Evolutionary conservation across 2,329 filamentous ascomycete species (phyloP).

Genomic region (Arachnopeziza araneosa): DNA sequence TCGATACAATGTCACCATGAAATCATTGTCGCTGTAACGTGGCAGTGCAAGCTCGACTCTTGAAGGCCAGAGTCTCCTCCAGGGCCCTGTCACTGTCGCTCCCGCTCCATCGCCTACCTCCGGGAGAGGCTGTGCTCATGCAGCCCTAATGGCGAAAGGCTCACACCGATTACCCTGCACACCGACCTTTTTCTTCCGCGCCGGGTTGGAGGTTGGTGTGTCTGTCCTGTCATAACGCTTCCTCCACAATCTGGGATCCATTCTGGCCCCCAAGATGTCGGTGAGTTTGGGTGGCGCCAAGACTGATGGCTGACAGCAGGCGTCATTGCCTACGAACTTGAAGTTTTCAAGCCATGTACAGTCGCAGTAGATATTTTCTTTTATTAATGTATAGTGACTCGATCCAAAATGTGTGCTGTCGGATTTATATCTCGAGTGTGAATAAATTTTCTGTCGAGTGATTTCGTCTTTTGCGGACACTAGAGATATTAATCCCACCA

Average conservation of each 20-base stretch:
- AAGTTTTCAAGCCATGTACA: neutral
- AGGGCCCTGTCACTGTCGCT: neutral
- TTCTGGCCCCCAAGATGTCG: neutral
- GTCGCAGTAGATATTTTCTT: neutral
- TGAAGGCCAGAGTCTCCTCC: neutral
- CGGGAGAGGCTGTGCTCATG: neutral
- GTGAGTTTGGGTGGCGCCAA: neutral
- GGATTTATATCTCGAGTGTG: neutral
- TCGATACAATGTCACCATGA: neutral
- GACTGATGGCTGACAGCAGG: neutral
- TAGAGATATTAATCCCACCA: neutral
- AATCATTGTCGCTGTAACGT: neutral
- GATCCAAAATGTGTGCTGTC: neutral
- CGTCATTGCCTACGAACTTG: neutral
- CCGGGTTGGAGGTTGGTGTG: neutral
- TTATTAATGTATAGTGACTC: neutral
- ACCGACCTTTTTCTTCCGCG: neutral
- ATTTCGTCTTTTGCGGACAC: neutral
- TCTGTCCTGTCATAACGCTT: neutral
- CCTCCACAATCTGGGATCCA: neutral
- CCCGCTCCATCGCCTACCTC: neutral
- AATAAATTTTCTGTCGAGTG: neutral
- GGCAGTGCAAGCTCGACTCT: slow-evolving; percentile 8
- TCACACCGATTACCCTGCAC: neutral
- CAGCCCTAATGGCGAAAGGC: neutral